These are phyloP conservation scores for Aspergillus mulundensis DNA, from an alignment of 495 filamentous ascomycete genomes.

Conservation along the genomic window DNA sequence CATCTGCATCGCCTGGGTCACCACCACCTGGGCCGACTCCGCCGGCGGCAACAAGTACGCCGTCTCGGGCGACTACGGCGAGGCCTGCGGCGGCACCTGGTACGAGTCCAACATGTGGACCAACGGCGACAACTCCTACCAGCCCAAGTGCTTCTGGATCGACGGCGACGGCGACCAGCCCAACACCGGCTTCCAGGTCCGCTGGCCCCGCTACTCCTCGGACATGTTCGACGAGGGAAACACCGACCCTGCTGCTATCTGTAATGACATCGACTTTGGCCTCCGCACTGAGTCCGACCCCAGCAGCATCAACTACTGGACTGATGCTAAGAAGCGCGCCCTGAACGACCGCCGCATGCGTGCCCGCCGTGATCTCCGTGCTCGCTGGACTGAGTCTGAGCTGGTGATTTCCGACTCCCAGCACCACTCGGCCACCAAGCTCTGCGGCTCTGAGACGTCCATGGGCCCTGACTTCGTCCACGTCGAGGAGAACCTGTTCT, in stretches of 20 bases:
- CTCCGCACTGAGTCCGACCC: constrained; percentile 9
- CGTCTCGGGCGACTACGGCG: constrained; percentile 13
- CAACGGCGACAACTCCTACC: constrained; percentile 9
- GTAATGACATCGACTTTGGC: constrained; percentile 15
- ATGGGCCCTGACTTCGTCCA: constrained; percentile 16
- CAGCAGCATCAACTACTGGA: constrained; percentile 8
- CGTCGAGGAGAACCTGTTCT: constrained; percentile 2
- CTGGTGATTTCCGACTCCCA: constrained; percentile 5
- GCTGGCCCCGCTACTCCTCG: constrained; percentile 4
- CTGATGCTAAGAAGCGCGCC: background rate
- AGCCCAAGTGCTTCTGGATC: constrained; percentile 16
- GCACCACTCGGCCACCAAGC: background rate
- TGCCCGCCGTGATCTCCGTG: background rate
- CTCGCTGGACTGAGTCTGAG: constrained; percentile 2
- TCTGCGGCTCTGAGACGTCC: constrained; percentile 8
- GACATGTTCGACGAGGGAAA: constrained; percentile 6
- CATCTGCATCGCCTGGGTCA: constrained; percentile 16
- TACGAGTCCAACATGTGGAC: constrained; percentile 15
- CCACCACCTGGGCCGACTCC: constrained; percentile 12
- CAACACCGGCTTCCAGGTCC: constrained; percentile 13
- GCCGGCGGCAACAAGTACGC: constrained; percentile 12
- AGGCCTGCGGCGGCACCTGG: constrained; percentile 11
- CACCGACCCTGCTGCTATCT: background rate
- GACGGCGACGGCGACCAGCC: constrained; percentile 13
- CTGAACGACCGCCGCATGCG: background rate